Conservation (phyloP, 2,329 filamentous ascomycete species). For the Pseudodiploospora longispora region DNA sequence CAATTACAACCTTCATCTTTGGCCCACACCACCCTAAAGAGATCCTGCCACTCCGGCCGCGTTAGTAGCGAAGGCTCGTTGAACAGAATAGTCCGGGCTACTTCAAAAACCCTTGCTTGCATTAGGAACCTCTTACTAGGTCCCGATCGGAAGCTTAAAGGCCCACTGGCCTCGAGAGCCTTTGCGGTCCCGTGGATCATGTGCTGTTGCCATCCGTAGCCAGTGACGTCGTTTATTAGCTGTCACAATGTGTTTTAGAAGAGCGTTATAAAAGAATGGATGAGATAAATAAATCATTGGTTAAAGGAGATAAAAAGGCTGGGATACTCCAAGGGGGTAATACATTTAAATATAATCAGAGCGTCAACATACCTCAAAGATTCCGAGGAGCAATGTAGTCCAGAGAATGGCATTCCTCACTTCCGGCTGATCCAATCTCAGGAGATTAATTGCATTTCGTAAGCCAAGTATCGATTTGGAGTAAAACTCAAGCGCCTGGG, state of each 20-base stretch:
- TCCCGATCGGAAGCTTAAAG: slow-evolving; percentile 14
- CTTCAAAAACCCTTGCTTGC: slow-evolving; percentile 19
- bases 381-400: slow-evolving; percentile 24
- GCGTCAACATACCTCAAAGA: slow-evolving; percentile 22
- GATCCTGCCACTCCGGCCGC: slow-evolving; percentile 12
- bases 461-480: slow-evolving; percentile 17
- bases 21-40: slow-evolving; percentile 3
- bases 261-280: background rate
- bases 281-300: too few relatives aligned
- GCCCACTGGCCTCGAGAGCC: slow-evolving; percentile 21
- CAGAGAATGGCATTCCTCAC: slow-evolving; percentile 17
- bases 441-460: slow-evolving; percentile 10
- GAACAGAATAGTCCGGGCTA: slow-evolving; percentile 17
- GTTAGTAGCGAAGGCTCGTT: slow-evolving; percentile 17
- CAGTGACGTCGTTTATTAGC: slow-evolving; percentile 25
- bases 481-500: slow-evolving; percentile 17
- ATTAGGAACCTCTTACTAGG: slow-evolving; percentile 20
- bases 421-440: background rate
- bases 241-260: slow-evolving; percentile 1
- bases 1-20: slow-evolving; percentile 1
- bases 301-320: too few relatives aligned
- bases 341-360: background rate
- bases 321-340: background rate
- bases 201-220: slow-evolving; percentile 25
- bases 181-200: slow-evolving; percentile 25